Percentiles rank a stretch among this genome's conserved stretches.
Evolutionary conservation across 306 rosid species (phyloP).

Genomic region (Cicer cuneatum): DNA sequence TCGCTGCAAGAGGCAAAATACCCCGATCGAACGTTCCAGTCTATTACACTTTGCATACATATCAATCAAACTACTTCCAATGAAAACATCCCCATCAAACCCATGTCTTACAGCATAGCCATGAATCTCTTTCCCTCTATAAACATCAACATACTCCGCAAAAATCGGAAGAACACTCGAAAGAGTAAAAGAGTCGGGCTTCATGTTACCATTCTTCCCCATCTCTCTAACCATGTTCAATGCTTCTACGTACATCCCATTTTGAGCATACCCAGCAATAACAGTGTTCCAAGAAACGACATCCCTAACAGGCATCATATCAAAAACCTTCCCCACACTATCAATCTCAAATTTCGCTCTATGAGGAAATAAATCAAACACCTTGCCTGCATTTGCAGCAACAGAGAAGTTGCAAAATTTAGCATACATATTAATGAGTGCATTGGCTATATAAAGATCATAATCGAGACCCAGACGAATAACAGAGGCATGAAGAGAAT

Average conservation of each 20-base stretch:
- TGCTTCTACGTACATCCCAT: constrained; percentile 66
- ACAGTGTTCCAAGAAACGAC: constrained; percentile 92
- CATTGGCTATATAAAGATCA: constrained; percentile 79
- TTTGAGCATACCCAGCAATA: constrained; percentile 70
- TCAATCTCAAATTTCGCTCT: neutral
- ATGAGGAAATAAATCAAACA: constrained; percentile 47
- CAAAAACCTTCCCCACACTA: constrained; percentile 68
- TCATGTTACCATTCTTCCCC: constrained; percentile 57
- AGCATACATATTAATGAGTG: constrained; percentile 74
- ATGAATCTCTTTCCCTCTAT: constrained; percentile 88
- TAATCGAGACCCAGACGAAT: constrained; percentile 60
- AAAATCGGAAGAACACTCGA: constrained; percentile 83
- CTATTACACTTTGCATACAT: constrained; percentile 85
- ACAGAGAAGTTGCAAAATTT: constrained; percentile 39
- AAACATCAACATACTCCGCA: constrained; percentile 64
- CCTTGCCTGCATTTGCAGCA: constrained; percentile 4
- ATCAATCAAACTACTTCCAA: constrained; percentile 85
- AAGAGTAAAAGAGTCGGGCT: constrained; percentile 77
- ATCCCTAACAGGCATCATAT: constrained; percentile 67
- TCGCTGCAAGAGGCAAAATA: constrained; percentile 55
- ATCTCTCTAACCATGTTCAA: constrained; percentile 64
- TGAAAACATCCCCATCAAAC: constrained; percentile 67
- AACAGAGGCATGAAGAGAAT: constrained; percentile 63
- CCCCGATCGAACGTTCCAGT: constrained; percentile 54
- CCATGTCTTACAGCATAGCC: constrained; percentile 70